phyloP scores from a whole-genome alignment of 2,329 filamentous ascomycete species.

The Cordyceps javanica region DNA sequence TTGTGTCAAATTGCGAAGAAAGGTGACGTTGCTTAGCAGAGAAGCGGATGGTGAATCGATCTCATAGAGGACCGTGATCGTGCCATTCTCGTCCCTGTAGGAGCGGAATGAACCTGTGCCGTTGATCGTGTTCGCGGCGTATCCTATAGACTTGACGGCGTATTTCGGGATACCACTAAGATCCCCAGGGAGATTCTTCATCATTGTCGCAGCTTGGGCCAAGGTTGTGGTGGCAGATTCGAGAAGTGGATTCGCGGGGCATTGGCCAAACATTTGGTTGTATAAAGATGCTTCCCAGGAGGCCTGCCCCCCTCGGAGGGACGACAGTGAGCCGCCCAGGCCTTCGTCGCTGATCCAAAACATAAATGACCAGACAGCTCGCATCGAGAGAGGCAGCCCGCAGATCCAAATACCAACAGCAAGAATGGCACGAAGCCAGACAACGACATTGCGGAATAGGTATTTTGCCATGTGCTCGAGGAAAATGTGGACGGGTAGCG shows the following conservation, averaged over 20 bases:
- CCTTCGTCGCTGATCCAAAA: slow-evolving; percentile 92
- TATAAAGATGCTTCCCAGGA: not conserved
- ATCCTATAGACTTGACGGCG: not conserved
- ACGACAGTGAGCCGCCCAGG: slow-evolving; percentile 31
- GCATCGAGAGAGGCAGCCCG: slow-evolving; percentile 83
- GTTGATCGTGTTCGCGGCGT: not conserved
- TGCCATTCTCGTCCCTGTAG: slow-evolving; percentile 8
- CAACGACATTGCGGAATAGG: slow-evolving; percentile 61
- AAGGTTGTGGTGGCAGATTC: slow-evolving; percentile 5
- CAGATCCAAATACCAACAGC: slow-evolving; percentile 85
- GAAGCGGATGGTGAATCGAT: slow-evolving; percentile 23
- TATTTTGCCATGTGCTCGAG: slow-evolving; percentile 71
- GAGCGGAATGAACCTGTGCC: not conserved
- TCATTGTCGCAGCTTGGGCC: slow-evolving; percentile 8
- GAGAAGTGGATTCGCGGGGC: slow-evolving; percentile 1
- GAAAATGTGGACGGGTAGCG: slow-evolving; percentile 76
- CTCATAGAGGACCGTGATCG: slow-evolving; percentile 1
- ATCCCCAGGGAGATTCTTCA: slow-evolving; percentile 1
- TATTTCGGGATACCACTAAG: slow-evolving; percentile 1
- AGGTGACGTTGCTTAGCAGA: slow-evolving; percentile 50
- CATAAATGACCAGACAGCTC: slow-evolving; percentile 84
- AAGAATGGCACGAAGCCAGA: slow-evolving; percentile 71
- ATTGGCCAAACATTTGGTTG: not conserved
- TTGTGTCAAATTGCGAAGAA: slow-evolving; percentile 58
- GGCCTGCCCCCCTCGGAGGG: slow-evolving; percentile 19